phyloP scores from a whole-genome alignment of 306 rosid species.

The Cicer yamashitae region DNA sequence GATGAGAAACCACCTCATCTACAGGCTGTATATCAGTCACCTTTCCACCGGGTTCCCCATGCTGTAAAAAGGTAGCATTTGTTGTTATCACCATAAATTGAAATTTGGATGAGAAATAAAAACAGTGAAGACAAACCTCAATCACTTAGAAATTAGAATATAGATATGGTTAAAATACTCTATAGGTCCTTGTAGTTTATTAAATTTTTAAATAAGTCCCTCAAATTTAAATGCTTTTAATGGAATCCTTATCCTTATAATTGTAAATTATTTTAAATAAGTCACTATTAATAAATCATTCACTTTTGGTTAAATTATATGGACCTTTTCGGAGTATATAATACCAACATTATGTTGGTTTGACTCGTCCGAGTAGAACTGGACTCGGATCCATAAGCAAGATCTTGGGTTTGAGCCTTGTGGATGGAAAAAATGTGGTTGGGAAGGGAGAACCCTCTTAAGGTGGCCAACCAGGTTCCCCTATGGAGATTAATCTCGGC shows the following conservation, averaged over 20 bases:
- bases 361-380: too few species aligned
- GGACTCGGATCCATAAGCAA: too few species aligned
- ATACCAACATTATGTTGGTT: background rate
- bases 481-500: too few species aligned
- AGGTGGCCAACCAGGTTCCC: too few species aligned
- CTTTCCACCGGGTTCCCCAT: conserved; percentile 95
- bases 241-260: background rate
- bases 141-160: background rate
- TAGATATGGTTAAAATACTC: conserved; percentile 12
- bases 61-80: conserved; percentile 63
- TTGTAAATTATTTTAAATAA: background rate
- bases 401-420: too few species aligned
- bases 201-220: conserved; percentile 7
- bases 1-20: conserved; percentile 84
- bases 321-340: background rate
- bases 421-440: too few species aligned
- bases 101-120: conserved; percentile 38
- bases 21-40: conserved; percentile 87
- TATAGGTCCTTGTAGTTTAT: background rate
- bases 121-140: conserved; percentile 31
- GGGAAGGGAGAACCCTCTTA: too few species aligned
- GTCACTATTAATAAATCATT: background rate
- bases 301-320: background rate
- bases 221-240: background rate
- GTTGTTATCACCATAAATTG: conserved; percentile 40